A percentile compares a stretch with the other conserved stretches of the same genome.
phyloP scores from a whole-genome alignment of 2,329 filamentous ascomycete genomes.

The Cytospora piceae region DNA sequence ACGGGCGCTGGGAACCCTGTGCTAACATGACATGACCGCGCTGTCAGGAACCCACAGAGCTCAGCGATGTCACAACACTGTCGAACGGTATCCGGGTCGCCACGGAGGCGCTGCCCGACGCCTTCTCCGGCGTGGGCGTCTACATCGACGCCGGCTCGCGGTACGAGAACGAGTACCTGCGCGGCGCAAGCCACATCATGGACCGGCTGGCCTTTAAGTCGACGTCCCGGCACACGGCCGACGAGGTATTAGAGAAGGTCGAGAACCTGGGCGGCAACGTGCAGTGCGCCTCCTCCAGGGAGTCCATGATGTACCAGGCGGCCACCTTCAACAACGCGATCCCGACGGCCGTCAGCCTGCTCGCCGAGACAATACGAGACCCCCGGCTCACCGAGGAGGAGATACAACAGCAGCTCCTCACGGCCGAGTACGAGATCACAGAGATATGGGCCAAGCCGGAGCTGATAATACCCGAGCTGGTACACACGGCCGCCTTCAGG shows the following conservation, averaged over 20 bases:
- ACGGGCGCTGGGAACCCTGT: background rate
- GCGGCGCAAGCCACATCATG: conserved; percentile 94
- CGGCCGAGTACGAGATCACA: conserved; percentile 91
- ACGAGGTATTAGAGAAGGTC: conserved; percentile 85
- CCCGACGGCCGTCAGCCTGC: conserved; percentile 75
- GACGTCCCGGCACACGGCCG: conserved; percentile 71
- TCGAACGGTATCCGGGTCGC: conserved; percentile 93
- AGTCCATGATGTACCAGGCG: conserved; percentile 98
- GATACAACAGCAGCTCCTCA: conserved; percentile 83
- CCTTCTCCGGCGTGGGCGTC: conserved; percentile 92
- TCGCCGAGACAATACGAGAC: conserved; percentile 92
- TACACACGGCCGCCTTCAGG: conserved; percentile 94
- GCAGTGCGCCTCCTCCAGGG: conserved; percentile 92
- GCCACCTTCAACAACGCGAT: conserved; percentile 96
- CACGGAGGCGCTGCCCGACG: conserved; percentile 90
- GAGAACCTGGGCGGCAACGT: conserved; percentile 94
- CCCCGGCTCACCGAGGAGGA: conserved; percentile 85
- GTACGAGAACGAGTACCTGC: conserved; percentile 83
- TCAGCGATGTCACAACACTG: conserved; percentile 85
- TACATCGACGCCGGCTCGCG: conserved; percentile 95
- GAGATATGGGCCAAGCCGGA: conserved; percentile 99
- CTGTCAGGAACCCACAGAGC: conserved; percentile 75
- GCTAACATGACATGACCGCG: conserved; percentile 1
- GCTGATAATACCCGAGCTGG: conserved; percentile 89
- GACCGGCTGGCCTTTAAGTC: conserved; percentile 94